A percentile compares a stretch with the other conserved stretches of the same genome.
These are phyloP conservation scores for Nannizziopsis barbatae DNA, from an alignment of 2,329 filamentous ascomycete genomes.

Conservation along the genomic window DNA sequence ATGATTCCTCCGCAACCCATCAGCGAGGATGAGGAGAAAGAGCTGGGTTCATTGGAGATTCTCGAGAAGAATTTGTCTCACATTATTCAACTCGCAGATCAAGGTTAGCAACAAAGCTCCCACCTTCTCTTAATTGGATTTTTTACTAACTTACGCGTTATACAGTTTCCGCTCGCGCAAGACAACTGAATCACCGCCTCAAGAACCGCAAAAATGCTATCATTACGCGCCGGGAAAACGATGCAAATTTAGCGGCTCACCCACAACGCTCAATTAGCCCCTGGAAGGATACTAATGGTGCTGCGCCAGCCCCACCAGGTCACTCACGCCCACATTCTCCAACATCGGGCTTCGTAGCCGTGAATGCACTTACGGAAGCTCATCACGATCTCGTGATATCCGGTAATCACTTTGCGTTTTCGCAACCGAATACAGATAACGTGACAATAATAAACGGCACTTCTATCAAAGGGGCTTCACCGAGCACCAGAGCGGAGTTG, in stretches of 20 bases:
- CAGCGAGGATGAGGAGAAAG: conserved; percentile 74
- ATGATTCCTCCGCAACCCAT: conserved; percentile 71
- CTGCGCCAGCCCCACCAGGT: conserved; percentile 19
- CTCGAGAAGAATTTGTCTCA: conserved; percentile 65
- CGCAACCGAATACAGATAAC: conserved; percentile 35
- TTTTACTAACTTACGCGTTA: conserved; percentile 13
- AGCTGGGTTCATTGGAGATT: conserved; percentile 73
- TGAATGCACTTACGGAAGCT: conserved; percentile 42
- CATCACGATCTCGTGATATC: conserved; percentile 28
- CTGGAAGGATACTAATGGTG: conserved; percentile 29
- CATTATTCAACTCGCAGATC: conserved; percentile 70
- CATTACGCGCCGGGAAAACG: conserved; percentile 48
- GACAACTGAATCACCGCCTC: conserved; percentile 70
- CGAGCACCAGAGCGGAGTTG: conserved; percentile 47
- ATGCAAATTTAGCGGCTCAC: conserved; percentile 25
- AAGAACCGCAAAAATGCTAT: conserved; percentile 66
- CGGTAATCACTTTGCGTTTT: conserved; percentile 31
- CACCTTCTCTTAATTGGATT: conserved; percentile 1
- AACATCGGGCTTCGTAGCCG: conserved; percentile 46
- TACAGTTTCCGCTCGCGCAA: conserved; percentile 56
- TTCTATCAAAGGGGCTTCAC: conserved; percentile 43
- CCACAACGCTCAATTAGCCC: conserved; percentile 28
- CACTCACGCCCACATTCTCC: conserved; percentile 34
- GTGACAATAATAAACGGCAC: conserved; percentile 40
- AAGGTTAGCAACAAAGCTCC: conserved; percentile 40